These are phyloP conservation scores for Fonsecaea pedrosoi DNA, from an alignment of 2,329 filamentous ascomycete species.

Conservation along the genomic window DNA sequence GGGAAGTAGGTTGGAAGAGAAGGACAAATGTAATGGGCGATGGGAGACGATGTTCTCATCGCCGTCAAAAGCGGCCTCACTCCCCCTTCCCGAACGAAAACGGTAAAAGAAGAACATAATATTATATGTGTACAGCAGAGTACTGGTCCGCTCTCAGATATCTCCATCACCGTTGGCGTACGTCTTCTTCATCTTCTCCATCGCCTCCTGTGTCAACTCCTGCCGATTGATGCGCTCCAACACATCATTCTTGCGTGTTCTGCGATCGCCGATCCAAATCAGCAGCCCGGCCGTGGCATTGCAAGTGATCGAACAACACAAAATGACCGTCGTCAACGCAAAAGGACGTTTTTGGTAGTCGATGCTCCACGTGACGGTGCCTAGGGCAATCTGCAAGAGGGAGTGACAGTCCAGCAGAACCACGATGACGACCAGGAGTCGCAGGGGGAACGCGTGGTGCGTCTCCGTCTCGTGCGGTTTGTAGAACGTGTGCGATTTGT, in stretches of 20 bases:
- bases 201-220: constrained; percentile 18
- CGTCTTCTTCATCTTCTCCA: constrained; percentile 16
- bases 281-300: constrained; percentile 16
- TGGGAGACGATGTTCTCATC: too few relatives aligned
- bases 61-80: too few relatives aligned
- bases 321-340: constrained; percentile 17
- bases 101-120: too few relatives aligned
- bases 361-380: constrained; percentile 17
- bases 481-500: constrained; percentile 20
- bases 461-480: constrained; percentile 20
- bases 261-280: constrained; percentile 21
- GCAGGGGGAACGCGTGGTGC: constrained; percentile 19
- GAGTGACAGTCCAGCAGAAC: constrained; percentile 15
- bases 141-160: neutral
- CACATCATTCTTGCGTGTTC: constrained; percentile 13
- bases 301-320: constrained; percentile 14
- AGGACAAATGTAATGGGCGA: too few relatives aligned
- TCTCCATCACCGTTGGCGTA: neutral
- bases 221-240: constrained; percentile 17
- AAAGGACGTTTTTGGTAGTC: constrained; percentile 10
- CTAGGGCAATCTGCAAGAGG: constrained; percentile 16
- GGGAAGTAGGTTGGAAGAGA: too few relatives aligned
- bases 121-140: neutral
- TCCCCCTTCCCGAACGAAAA: too few relatives aligned
- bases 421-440: constrained; percentile 17